These are phyloP conservation scores for Sutorius eximius DNA, from an alignment of 1,284 basidiomycete genomes.

Conservation along the genomic window DNA sequence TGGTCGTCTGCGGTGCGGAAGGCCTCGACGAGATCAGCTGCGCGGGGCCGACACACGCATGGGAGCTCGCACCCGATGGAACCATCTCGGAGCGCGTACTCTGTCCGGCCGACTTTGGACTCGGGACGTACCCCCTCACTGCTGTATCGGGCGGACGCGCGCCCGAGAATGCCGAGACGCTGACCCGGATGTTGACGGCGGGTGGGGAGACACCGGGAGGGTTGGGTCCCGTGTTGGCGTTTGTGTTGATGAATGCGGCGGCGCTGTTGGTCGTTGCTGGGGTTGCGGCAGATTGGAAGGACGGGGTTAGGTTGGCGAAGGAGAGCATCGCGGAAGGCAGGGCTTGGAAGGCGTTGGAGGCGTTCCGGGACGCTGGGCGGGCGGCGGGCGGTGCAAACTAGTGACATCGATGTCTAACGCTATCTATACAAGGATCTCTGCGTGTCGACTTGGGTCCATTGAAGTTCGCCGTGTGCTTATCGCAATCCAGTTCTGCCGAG, in stretches of 20 bases:
- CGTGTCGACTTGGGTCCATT: too few species aligned
- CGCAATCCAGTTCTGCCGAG: too few species aligned
- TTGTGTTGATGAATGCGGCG: conserved; percentile 84
- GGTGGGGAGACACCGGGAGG: conserved; percentile 50
- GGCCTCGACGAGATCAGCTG: conserved; percentile 94
- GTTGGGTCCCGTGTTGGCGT: conserved; percentile 69
- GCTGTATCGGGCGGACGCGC: conserved; percentile 74
- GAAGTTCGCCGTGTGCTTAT: too few species aligned
- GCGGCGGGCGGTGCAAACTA: neutral
- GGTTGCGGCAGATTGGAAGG: conserved; percentile 63
- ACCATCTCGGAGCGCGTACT: conserved; percentile 51
- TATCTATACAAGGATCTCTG: neutral
- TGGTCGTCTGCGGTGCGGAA: conserved; percentile 94
- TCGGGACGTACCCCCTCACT: conserved; percentile 65
- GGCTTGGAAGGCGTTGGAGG: conserved; percentile 70
- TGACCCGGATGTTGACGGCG: conserved; percentile 58
- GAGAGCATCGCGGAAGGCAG: conserved; percentile 72
- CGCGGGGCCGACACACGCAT: conserved; percentile 84
- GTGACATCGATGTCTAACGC: neutral
- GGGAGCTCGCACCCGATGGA: conserved; percentile 56
- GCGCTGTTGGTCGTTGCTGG: conserved; percentile 83
- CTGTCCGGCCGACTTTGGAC: conserved; percentile 69
- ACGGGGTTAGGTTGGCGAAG: conserved; percentile 74
- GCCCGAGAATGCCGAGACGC: conserved; percentile 70
- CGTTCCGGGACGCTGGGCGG: conserved; percentile 34